These are phyloP conservation scores for Populus davidiana DNA, from an alignment of 345 rosid species.

Conservation along the genomic window DNA sequence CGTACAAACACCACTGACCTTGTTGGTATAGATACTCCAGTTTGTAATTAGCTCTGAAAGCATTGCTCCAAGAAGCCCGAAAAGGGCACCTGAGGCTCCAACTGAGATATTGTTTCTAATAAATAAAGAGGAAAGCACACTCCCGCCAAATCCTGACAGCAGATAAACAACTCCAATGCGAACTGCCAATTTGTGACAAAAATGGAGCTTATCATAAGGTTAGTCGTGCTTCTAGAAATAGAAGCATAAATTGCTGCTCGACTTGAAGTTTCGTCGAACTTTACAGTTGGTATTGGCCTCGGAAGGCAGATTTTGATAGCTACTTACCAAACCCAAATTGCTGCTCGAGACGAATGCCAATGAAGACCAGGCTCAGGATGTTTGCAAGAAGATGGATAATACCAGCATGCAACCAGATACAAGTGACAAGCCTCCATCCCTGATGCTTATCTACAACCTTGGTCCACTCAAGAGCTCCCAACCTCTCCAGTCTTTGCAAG, in stretches of 20 bases:
- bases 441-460: constrained; percentile 17
- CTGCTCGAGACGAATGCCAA: constrained; percentile 30
- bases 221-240: neutral
- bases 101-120: constrained; percentile 23
- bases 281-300: neutral
- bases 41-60: constrained; percentile 30
- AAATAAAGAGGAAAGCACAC: constrained; percentile 24
- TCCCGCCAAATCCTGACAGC: constrained; percentile 27
- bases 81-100: constrained; percentile 31
- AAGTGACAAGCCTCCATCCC: constrained; percentile 31
- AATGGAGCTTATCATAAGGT: neutral
- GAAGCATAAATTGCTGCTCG: neutral
- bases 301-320: neutral
- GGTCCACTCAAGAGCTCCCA: constrained; percentile 26
- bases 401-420: constrained; percentile 33
- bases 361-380: constrained; percentile 29
- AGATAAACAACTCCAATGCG: constrained; percentile 24
- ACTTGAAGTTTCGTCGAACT: neutral
- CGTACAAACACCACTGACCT: constrained; percentile 10
- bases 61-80: constrained; percentile 32
- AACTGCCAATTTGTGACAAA: constrained; percentile 13
- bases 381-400: constrained; percentile 30
- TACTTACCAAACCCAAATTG: constrained; percentile 29
- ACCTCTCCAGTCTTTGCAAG: constrained; percentile 18
- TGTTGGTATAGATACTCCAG: constrained; percentile 27